Conservation (phyloP, 352 stramenopile species). For the Phytopythium kandeliae region DNA sequence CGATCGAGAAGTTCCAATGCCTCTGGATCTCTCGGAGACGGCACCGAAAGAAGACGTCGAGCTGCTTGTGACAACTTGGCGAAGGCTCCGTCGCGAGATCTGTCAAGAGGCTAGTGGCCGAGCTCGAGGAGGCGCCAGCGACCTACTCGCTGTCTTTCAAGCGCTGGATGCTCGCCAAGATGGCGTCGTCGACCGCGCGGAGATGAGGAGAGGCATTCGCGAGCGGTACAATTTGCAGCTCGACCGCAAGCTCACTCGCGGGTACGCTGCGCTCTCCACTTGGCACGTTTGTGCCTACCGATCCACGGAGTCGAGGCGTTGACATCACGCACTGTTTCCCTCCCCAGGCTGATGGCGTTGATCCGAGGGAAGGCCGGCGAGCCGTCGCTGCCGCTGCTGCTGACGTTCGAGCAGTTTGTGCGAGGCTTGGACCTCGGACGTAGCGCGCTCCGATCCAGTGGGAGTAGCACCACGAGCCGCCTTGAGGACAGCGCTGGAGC, state of each 20-base stretch:
- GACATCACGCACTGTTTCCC: not conserved
- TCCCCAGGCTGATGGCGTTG: slow-evolving; percentile 42
- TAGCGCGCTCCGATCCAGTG: not conserved
- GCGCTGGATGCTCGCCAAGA: slow-evolving; percentile 44
- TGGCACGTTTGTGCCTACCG: not conserved
- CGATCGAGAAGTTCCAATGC: no score
- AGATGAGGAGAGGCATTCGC: slow-evolving; percentile 44
- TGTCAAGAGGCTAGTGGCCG: slow-evolving; percentile 17
- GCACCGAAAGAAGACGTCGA: slow-evolving; percentile 17
- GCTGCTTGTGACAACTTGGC: slow-evolving; percentile 40
- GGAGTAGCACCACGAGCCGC: not conserved
- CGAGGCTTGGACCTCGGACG: slow-evolving; percentile 42
- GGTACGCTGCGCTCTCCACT: slow-evolving; percentile 18
- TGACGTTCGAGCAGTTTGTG: slow-evolving; percentile 46
- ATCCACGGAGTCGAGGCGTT: not conserved
- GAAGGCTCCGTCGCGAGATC: slow-evolving; percentile 31
- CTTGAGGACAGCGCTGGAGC: not conserved
- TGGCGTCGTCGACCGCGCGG: slow-evolving; percentile 53
- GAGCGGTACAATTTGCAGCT: slow-evolving; percentile 43
- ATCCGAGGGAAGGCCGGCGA: slow-evolving; percentile 36
- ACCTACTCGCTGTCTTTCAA: slow-evolving; percentile 28
- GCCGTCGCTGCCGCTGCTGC: slow-evolving; percentile 28
- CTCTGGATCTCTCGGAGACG: not conserved
- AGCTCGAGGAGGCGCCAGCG: not conserved
- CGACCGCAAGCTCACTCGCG: slow-evolving; percentile 54